Percentiles rank a stretch among this genome's conserved stretches.
These are phyloP conservation scores for Herpetomonas tarakana DNA, from an alignment of 208 protist genomes.

Conservation along the genomic window DNA sequence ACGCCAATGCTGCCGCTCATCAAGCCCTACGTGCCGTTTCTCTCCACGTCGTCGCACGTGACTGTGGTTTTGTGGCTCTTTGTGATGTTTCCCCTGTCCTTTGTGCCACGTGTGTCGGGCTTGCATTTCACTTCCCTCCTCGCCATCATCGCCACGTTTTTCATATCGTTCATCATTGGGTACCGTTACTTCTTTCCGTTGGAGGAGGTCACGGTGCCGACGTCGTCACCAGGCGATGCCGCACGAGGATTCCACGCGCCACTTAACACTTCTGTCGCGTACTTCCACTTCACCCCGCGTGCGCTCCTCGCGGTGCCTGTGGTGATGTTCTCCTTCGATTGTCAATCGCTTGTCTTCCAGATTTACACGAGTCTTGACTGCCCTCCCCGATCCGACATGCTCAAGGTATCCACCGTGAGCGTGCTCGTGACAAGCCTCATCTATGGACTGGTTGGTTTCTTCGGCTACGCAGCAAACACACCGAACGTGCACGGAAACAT, in stretches of 20 bases:
- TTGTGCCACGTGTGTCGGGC: slow-evolving; percentile 36
- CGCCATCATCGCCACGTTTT: slow-evolving; percentile 50
- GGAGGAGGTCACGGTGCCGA: not conserved
- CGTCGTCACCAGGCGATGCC: too few species aligned
- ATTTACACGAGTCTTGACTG: slow-evolving; percentile 35
- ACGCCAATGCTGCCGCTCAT: slow-evolving; percentile 48
- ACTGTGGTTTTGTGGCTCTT: slow-evolving; percentile 40
- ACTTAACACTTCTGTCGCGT: slow-evolving; percentile 13
- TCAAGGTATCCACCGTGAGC: slow-evolving; percentile 49
- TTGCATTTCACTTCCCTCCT: slow-evolving; percentile 44
- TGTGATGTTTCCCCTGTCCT: slow-evolving; percentile 62
- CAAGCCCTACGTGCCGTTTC: slow-evolving; percentile 34
- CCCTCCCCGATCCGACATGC: slow-evolving; percentile 33
- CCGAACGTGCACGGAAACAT: slow-evolving; percentile 67
- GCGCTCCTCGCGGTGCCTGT: slow-evolving; percentile 49
- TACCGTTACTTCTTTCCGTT: slow-evolving; percentile 60
- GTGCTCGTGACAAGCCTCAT: slow-evolving; percentile 43
- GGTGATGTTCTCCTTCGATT: slow-evolving; percentile 76
- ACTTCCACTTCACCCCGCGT: slow-evolving; percentile 34
- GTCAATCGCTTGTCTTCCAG: slow-evolving; percentile 70
- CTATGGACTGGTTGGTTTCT: slow-evolving; percentile 61
- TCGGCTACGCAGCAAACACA: slow-evolving; percentile 50
- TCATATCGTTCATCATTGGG: slow-evolving; percentile 50
- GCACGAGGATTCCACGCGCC: not conserved
- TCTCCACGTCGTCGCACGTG: slow-evolving; percentile 26